Conservation (phyloP, 495 filamentous ascomycete species). For the Ramalina peruviana region DNA sequence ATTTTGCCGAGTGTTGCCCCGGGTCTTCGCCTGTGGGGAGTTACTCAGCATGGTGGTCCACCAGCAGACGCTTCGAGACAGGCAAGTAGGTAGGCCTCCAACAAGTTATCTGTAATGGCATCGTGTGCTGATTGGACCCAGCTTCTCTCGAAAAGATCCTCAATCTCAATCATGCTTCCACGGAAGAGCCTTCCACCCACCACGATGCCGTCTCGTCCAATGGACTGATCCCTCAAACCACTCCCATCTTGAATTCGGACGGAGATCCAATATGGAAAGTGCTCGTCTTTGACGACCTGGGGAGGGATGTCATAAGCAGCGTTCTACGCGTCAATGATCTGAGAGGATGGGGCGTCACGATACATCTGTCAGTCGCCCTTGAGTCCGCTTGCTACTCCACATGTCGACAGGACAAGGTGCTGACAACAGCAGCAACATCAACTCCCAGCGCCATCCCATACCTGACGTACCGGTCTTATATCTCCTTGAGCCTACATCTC, state of each 20-base stretch:
- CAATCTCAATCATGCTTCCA: conserved; percentile 70
- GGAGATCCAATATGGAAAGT: conserved; percentile 74
- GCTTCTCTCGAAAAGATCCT: conserved; percentile 92
- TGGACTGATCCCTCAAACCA: conserved; percentile 51
- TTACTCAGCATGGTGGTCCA: conserved; percentile 50
- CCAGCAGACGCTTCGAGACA: conserved; percentile 74
- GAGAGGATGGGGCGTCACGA: conserved; percentile 84
- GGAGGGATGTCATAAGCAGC: conserved; percentile 76
- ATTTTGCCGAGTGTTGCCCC: too few species aligned
- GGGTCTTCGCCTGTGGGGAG: too few species aligned
- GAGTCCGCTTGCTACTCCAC: conserved; percentile 1
- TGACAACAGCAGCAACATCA: conserved; percentile 49
- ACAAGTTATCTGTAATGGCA: neutral
- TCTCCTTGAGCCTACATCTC: conserved; percentile 72
- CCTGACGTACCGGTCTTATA: conserved; percentile 96
- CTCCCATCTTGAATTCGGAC: conserved; percentile 73
- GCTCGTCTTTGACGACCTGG: conserved; percentile 54
- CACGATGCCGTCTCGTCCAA: conserved; percentile 37
- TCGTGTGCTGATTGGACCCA: conserved; percentile 27
- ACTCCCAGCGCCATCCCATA: conserved; percentile 72
- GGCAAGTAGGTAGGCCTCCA: conserved; percentile 73
- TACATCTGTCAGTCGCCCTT: conserved; percentile 58
- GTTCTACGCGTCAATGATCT: conserved; percentile 89
- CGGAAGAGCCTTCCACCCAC: conserved; percentile 39
- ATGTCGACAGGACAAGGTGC: neutral